phyloP scores from a whole-genome alignment of 1,139 yeast genomes.

The Diutina mesorugosa region DNA sequence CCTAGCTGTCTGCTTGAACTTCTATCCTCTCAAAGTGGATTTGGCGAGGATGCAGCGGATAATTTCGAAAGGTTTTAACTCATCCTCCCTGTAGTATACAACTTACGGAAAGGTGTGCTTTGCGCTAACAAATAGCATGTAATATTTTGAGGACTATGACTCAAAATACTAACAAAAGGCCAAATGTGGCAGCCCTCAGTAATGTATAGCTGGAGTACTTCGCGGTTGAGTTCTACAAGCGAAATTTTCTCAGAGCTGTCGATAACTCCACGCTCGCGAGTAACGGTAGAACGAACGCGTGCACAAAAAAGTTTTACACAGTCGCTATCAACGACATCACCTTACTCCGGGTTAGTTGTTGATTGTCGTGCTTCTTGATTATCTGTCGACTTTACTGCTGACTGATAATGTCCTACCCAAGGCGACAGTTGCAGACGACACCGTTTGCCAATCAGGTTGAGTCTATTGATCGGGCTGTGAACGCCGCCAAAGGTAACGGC shows the following conservation, averaged over 20 bases:
- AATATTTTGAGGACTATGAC: too few relatives aligned
- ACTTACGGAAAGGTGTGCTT: too few relatives aligned
- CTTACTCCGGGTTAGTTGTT: not conserved
- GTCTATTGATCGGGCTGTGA: conserved; percentile 11
- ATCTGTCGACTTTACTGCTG: not conserved
- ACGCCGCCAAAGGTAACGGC: not conserved
- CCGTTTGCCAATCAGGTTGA: conserved; percentile 24
- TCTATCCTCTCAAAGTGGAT: too few relatives aligned
- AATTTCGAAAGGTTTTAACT: too few relatives aligned
- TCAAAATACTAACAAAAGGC: too few relatives aligned
- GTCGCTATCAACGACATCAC: not conserved
- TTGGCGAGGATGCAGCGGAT: too few relatives aligned
- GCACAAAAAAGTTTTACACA: not conserved
- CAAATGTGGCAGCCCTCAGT: too few relatives aligned
- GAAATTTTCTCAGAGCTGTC: not conserved
- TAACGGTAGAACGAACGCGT: not conserved
- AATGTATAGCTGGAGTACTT: not conserved
- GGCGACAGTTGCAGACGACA: conserved; percentile 15
- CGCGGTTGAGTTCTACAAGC: not conserved
- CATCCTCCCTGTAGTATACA: too few relatives aligned
- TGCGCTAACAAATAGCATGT: too few relatives aligned
- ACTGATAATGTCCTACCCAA: conserved; percentile 9
- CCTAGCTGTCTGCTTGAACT: too few relatives aligned
- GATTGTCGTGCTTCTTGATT: not conserved
- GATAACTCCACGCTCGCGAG: not conserved